Percentiles rank a stretch among this genome's conserved stretches.
These are phyloP conservation scores for Talaromyces atroroseus DNA, from an alignment of 2,329 filamentous ascomycete genomes.

Conservation along the genomic window DNA sequence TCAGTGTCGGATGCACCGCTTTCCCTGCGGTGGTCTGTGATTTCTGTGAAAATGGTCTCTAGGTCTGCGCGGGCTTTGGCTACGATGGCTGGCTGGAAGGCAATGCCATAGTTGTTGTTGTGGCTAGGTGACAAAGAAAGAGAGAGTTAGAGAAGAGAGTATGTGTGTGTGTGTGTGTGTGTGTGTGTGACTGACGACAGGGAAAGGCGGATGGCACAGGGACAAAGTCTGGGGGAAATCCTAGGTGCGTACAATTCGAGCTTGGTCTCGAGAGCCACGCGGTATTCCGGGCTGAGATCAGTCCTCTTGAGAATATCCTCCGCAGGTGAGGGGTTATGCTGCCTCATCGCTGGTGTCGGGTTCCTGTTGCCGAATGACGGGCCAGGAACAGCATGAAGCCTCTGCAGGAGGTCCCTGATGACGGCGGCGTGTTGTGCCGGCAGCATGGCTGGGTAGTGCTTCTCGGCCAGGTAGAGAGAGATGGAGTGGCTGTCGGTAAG, in stretches of 20 bases:
- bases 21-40: conserved; percentile 4
- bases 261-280: conserved; percentile 7
- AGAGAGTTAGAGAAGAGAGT: no score
- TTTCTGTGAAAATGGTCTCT: conserved; percentile 6
- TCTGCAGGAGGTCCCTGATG: conserved; percentile 2
- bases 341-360: conserved; percentile 1
- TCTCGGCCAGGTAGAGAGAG: conserved; percentile 8
- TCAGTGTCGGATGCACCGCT: not conserved
- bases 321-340: conserved; percentile 9
- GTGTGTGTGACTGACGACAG: no score
- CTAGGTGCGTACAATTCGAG: conserved; percentile 7
- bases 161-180: no score
- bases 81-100: conserved; percentile 9
- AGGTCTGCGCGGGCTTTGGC: conserved; percentile 10
- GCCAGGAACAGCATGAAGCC: conserved; percentile 8
- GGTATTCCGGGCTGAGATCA: conserved; percentile 11
- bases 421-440: not conserved
- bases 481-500: conserved; percentile 9
- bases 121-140: not conserved
- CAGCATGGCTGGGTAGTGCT: conserved; percentile 5
- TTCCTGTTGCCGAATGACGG: conserved; percentile 8
- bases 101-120: conserved; percentile 5
- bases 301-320: conserved; percentile 9
- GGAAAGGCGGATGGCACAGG: not conserved
- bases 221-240: not conserved